Evolutionary conservation across 2,329 filamentous ascomycete genomes (phyloP).

Genomic region (Penicillium sp.): DNA sequence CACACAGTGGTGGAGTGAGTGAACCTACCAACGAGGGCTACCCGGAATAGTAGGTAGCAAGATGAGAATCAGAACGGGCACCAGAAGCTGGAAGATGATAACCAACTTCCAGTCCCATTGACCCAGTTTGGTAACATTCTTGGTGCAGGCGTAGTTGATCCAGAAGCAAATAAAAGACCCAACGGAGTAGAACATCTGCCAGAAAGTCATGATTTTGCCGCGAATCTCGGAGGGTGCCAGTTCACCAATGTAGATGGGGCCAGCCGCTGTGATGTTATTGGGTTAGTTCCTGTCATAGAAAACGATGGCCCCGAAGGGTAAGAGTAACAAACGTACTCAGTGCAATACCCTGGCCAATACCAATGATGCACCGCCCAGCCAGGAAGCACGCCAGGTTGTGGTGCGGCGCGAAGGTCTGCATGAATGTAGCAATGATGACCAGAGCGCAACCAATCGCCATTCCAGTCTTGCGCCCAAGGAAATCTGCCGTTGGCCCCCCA

Average conservation of each 20-base stretch:
- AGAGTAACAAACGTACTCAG: constrained; percentile 53
- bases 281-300: constrained; percentile 5
- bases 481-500: constrained; percentile 63
- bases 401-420: constrained; percentile 64
- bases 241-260: constrained; percentile 69
- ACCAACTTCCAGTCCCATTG: constrained; percentile 74
- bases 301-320: no score
- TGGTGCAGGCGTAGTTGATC: constrained; percentile 63
- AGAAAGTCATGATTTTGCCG: constrained; percentile 66
- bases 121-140: constrained; percentile 56
- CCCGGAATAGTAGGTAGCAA: constrained; percentile 66
- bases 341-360: constrained; percentile 67
- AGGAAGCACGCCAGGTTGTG: constrained; percentile 65
- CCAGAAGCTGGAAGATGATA: constrained; percentile 69
- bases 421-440: constrained; percentile 65
- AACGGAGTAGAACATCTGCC: constrained; percentile 66
- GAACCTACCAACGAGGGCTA: constrained; percentile 59
- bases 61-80: constrained; percentile 60
- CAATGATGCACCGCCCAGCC: constrained; percentile 65
- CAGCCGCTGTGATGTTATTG: constrained; percentile 50
- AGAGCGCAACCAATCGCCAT: constrained; percentile 64
- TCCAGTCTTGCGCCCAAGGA: constrained; percentile 60
- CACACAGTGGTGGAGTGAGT: not conserved
- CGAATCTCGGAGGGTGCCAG: constrained; percentile 63
- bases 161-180: constrained; percentile 64